Evolutionary conservation across 208 protist genomes (phyloP), one percentile per base, ranked within the genome.

Genomic region (Crithidia thermophila): DNA sequence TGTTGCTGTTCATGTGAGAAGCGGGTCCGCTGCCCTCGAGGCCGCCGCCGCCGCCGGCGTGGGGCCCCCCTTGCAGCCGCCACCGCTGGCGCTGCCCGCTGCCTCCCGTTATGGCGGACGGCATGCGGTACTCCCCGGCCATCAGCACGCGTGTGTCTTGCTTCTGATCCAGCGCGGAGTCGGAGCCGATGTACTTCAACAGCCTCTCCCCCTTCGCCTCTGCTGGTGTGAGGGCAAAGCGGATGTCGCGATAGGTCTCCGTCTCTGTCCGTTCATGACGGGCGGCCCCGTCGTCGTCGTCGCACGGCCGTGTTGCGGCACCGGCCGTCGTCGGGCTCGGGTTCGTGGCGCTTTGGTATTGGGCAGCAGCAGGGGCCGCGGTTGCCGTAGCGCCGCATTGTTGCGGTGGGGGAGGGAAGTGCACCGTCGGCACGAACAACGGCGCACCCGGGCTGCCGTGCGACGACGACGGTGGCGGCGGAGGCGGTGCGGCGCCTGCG

Each of bases 81-180:
- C 58, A 56, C 66, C 57, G 49, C 27, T 52, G 58, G 14, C 66
- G 49, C 46, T 56, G 37, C 14, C 40, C 49, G 34, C 37, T 37
- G 14, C 49, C 39, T 8, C 56, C 30, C 14, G 49, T 37, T n/a
- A 59, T 56, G 16, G 14, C 43, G 34, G 50, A 53, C 21, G 58
- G 58, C 43, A 53, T 53, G 28, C 58, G 42, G 28, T 51, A 64
- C 31, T 33, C 58, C 3, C 43, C 43, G 1, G 30, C 23, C 4
- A 39, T 3, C 27, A 61, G 8, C 14, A 30, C 40, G 47, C 47
- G 13, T 27, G 21, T 4, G 25, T 53, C 9, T 7, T 13, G 2
- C 13, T 11, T 7, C 28, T 11, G 13, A 28, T 36, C 40, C 25
- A 42, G 42, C 11, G 18, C 8, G 18, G 11, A n/a, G n/a, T n/a